These are phyloP conservation scores for Podospora sp. DNA, from an alignment of 495 filamentous ascomycete genomes.

Conservation along the genomic window DNA sequence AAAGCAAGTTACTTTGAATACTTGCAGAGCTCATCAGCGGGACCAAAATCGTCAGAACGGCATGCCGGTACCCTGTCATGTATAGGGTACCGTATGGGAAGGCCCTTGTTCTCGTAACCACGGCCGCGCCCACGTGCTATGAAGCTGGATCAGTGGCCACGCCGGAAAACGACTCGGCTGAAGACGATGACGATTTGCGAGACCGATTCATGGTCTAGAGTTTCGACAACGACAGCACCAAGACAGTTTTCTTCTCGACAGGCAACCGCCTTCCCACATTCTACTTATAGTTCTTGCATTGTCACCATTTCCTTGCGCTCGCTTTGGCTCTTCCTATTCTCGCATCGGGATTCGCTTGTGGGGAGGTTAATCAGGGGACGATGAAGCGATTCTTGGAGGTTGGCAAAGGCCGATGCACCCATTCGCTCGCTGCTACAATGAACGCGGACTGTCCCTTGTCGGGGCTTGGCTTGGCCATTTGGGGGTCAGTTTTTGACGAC, in stretches of 20 bases:
- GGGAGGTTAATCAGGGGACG: conserved; percentile 42
- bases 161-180: conserved; percentile 19
- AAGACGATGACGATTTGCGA: conserved; percentile 2
- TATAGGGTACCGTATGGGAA: conserved; percentile 29
- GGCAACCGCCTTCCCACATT: conserved; percentile 20
- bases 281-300: conserved; percentile 29
- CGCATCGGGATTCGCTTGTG: conserved; percentile 45
- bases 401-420: neutral
- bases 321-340: conserved; percentile 29
- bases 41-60: conserved; percentile 36
- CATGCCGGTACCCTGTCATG: conserved; percentile 33
- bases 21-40: conserved; percentile 11
- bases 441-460: neutral
- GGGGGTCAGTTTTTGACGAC: neutral
- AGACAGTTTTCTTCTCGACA: conserved; percentile 21
- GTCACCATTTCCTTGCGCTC: conserved; percentile 28
- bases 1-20: conserved; percentile 9
- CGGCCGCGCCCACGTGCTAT: conserved; percentile 11
- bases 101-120: conserved; percentile 9
- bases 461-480: neutral
- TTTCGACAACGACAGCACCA: conserved; percentile 23
- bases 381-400: conserved; percentile 30
- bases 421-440: conserved; percentile 11
- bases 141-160: conserved; percentile 22
- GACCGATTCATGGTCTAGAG: conserved; percentile 13